Conservation (phyloP, 2,329 filamentous ascomycete species). For the Talaromyces sp. region DNA sequence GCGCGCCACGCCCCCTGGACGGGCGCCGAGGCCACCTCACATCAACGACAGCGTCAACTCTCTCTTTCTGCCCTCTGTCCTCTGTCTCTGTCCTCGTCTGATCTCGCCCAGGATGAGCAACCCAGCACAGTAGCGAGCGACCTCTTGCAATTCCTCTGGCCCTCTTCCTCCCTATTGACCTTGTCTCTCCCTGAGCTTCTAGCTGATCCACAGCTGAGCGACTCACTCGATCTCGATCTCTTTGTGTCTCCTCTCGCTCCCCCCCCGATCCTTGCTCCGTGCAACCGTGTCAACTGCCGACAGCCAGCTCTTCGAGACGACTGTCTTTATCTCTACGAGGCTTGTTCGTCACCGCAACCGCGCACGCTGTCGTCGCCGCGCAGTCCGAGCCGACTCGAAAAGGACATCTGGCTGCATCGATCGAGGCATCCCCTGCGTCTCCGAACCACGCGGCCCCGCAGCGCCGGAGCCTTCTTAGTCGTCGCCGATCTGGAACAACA, state of each 20-base stretch:
- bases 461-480: neutral
- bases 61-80: neutral
- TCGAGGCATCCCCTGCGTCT: conserved; percentile 3
- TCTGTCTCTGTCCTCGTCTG: neutral
- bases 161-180: neutral
- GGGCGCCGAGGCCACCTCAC: neutral
- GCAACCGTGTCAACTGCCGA: neutral
- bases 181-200: neutral
- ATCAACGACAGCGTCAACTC: neutral
- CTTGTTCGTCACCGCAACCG: neutral
- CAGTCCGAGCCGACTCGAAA: neutral
- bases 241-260: neutral
- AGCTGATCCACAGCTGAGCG: neutral
- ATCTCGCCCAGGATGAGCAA: neutral
- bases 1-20: neutral
- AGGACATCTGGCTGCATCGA: conserved; percentile 5
- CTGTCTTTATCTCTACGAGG: neutral
- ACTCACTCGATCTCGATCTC: neutral
- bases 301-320: neutral
- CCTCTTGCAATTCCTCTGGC: neutral
- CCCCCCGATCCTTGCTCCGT: neutral
- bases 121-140: neutral
- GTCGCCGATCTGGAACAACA: neutral
- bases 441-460: conserved; percentile 2
- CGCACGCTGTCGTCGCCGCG: neutral